Evolutionary conservation across 495 filamentous ascomycete genomes (phyloP).

Genomic region (Penicillium cataractarum): DNA sequence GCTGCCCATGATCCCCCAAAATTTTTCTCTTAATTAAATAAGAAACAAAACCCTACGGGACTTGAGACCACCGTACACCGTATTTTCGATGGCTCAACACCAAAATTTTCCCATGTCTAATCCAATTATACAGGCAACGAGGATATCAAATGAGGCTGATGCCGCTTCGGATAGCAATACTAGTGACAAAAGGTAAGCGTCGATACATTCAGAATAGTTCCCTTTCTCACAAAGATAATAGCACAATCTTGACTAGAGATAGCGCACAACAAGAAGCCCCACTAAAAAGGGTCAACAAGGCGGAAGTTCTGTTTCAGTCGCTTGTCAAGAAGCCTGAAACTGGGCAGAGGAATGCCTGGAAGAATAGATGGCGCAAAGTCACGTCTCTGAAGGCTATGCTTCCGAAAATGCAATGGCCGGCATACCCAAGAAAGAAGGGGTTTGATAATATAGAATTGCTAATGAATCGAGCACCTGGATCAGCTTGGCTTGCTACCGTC

Average conservation of each 20-base stretch:
- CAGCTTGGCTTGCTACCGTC: not conserved
- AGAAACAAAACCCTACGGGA: not conserved
- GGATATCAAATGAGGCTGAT: not conserved
- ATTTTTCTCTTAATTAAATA: not conserved
- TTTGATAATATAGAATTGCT: not conserved
- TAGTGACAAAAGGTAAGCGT: not conserved
- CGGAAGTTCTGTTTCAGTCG: not conserved
- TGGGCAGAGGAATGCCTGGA: not conserved
- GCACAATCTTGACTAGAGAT: not conserved
- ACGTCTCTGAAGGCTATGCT: not conserved
- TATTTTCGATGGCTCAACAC: not conserved
- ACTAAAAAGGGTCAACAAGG: not conserved
- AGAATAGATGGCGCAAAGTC: not conserved
- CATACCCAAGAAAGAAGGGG: not conserved
- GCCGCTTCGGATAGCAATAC: not conserved
- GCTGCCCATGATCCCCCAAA: not conserved
- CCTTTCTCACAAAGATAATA: constrained; percentile 1
- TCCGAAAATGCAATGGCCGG: not conserved
- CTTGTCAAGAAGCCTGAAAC: not conserved
- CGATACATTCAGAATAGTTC: not conserved
- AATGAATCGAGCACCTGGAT: not conserved
- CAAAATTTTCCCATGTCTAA: not conserved
- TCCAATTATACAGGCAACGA: not conserved
- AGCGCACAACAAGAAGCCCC: not conserved
- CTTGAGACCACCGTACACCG: not conserved